Percentiles rank a stretch among this genome's conserved stretches.
phyloP scores from a whole-genome alignment of 805 yeast species.

The Schizosaccharomyces octosporus region DNA sequence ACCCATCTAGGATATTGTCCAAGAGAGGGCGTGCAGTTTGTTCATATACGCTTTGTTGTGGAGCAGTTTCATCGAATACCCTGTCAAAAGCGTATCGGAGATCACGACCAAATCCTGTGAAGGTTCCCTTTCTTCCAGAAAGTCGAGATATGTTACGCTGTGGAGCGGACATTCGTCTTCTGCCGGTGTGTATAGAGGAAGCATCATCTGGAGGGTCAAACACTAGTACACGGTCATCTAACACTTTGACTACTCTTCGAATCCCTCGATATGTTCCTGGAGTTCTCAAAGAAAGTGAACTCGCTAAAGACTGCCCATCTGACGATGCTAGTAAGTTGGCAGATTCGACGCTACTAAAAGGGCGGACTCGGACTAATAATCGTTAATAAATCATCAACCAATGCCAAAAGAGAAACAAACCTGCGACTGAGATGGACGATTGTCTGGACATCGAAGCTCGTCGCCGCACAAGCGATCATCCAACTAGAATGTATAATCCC shows the following conservation, averaged over 20 bases:
- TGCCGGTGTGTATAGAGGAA: background rate
- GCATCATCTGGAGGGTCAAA: slow-evolving; percentile 1
- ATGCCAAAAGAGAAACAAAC: background rate
- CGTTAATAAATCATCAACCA: background rate
- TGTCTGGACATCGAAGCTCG: background rate
- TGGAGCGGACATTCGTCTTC: background rate
- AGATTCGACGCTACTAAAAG: background rate
- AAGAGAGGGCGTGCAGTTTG: background rate
- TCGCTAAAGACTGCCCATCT: background rate
- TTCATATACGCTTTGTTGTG: background rate
- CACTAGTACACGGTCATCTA: background rate
- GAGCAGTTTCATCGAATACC: slow-evolving; percentile 1
- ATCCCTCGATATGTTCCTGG: background rate
- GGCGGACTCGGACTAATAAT: slow-evolving; percentile 1
- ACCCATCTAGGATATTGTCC: background rate
- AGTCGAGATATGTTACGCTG: background rate
- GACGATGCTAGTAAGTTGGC: background rate
- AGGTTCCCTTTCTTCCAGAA: background rate
- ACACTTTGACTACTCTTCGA: background rate
- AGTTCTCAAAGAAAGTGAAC: background rate
- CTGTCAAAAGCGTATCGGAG: slow-evolving; percentile 1
- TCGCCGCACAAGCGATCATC: background rate
- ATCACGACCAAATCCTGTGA: background rate
- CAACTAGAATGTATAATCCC: background rate
- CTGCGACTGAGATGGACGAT: background rate